Conservation (phyloP, 2,329 filamentous ascomycete species). For the Cladorrhinum sp. region DNA sequence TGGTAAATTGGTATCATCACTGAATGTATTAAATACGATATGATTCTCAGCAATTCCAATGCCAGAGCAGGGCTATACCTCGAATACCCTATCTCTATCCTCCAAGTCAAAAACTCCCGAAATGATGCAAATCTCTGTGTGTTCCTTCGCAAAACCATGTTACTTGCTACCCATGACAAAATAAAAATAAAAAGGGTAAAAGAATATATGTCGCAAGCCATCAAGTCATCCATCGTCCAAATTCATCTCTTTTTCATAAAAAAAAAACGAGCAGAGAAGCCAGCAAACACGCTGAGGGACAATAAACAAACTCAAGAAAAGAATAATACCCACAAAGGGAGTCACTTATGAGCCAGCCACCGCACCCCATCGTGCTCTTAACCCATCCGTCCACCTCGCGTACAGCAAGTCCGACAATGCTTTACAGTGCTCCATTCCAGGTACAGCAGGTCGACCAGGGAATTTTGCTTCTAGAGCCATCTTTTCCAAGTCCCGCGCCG, state of each 20-base stretch:
- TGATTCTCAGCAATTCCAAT: background rate
- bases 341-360: slow-evolving; percentile 28
- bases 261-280: background rate
- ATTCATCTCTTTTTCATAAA: background rate
- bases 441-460: slow-evolving; percentile 51
- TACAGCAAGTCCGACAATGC: slow-evolving; percentile 89
- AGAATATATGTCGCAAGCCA: background rate
- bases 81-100: background rate
- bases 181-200: background rate
- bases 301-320: background rate
- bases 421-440: slow-evolving; percentile 89
- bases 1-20: background rate
- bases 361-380: slow-evolving; percentile 67
- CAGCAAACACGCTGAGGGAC: background rate
- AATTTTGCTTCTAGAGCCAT: slow-evolving; percentile 50
- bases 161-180: background rate
- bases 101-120: background rate
- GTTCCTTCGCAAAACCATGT: too few species aligned
- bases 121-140: background rate
- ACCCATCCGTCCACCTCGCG: slow-evolving; percentile 80
- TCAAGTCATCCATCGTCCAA: background rate
- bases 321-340: background rate
- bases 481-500: slow-evolving; percentile 44
- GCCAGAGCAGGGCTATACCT: too few species aligned
- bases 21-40: background rate